Percentiles rank a stretch among this genome's conserved stretches.
These are phyloP conservation scores for Aspergillus sp. DNA, from an alignment of 2,329 filamentous ascomycete species.

Conservation along the genomic window DNA sequence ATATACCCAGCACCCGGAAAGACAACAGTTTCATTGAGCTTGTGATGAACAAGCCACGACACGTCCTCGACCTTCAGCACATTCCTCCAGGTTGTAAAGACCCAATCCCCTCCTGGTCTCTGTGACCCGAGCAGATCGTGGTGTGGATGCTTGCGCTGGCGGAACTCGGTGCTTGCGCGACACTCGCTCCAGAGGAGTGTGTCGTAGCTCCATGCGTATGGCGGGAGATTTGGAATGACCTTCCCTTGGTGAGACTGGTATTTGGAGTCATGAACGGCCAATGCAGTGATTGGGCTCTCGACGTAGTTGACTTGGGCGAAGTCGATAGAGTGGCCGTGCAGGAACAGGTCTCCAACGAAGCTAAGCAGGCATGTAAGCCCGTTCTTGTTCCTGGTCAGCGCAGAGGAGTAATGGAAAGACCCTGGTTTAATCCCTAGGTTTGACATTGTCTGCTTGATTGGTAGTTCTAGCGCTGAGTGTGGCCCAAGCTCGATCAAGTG, in stretches of 20 bases:
- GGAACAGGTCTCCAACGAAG: neutral
- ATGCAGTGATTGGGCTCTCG: neutral
- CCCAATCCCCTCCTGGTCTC: constrained; percentile 10
- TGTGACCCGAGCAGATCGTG: constrained; percentile 26
- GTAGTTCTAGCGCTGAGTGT: neutral
- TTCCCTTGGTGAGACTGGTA: neutral
- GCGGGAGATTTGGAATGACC: constrained; percentile 23
- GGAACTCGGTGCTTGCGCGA: constrained; percentile 19
- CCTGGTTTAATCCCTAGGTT: accelerated
- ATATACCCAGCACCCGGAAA: neutral
- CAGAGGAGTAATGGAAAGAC: neutral
- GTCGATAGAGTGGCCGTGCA: neutral
- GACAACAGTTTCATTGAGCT: neutral
- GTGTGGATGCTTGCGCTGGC: constrained; percentile 15
- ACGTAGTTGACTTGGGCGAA: neutral
- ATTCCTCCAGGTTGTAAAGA: constrained; percentile 26
- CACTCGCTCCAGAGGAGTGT: constrained; percentile 23
- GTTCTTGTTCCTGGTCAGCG: neutral
- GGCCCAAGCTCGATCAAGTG: neutral
- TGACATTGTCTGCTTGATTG: neutral
- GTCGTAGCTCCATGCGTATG: constrained; percentile 26
- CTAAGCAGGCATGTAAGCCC: neutral
- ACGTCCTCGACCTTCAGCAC: constrained; percentile 15
- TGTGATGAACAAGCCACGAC: neutral
- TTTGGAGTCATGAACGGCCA: neutral